Base-by-base conservation (phyloP, 1,284 basidiomycete species). In the Trichosporon asahii region DNA sequence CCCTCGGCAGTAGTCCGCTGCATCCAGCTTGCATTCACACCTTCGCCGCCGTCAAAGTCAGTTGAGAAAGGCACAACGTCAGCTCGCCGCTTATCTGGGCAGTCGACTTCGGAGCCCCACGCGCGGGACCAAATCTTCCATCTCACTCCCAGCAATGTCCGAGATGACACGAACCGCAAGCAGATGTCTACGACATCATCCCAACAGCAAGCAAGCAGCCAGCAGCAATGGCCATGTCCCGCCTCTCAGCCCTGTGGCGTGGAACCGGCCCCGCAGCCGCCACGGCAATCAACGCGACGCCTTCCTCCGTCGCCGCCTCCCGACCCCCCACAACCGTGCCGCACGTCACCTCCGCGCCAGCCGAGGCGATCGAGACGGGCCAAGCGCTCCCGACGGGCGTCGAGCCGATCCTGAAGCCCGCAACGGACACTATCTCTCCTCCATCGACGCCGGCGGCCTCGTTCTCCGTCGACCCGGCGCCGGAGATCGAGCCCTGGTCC, bases 201-300 rank as follows among this genome's bases (percentile, higher is more conserved):
- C 21, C 40, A 18, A 4, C 40, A n/a, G 8, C 40, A n/a, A 44
- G 4, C 6, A n/a, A 61, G 6, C 57, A 61, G n/a, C n/a, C n/a
- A n/a, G n/a, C n/a, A n/a, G n/a, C 18, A 3, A 61, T 61, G 57
- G 57, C 57, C 18, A 61, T 61, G 57, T 61, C 57, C 29, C 57
- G 57, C 12, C 18, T 61, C 14, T 14, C 57, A 7, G 7, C 57
- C 7, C 27, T 61, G 7, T 61, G 57, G 57, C 27, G 57, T 3
- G 57, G 57, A 14, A 33, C 27, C 57, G 57, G 7, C 27, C 29
- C 57, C 18, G 27, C 57, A 3, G 57, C 29, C 15, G 27, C 57
- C 29, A 18, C 57, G 4, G 57, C 57, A 29, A 15, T 61, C 15
- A 61, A 61, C 29, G 27, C 57, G 5, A 53, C 49, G 21, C 8